These are phyloP conservation scores for Starmerella vaccinii DNA, from an alignment of 805 yeast genomes.

Conservation along the genomic window DNA sequence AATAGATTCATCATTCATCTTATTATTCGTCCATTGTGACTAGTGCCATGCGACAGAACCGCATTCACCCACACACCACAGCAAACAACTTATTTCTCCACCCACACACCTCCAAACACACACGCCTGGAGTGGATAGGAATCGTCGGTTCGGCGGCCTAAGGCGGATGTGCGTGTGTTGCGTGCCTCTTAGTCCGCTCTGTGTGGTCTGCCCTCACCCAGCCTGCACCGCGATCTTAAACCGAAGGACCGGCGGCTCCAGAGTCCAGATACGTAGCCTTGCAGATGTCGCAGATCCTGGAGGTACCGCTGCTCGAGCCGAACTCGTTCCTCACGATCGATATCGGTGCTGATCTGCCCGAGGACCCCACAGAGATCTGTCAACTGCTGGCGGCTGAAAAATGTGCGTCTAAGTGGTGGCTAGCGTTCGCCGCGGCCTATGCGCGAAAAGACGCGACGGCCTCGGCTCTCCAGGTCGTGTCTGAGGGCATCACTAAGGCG, in stretches of 20 bases:
- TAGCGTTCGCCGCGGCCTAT: constrained; percentile 74
- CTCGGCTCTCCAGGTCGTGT: constrained; percentile 56
- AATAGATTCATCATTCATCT: too few relatives aligned
- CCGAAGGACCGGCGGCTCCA: background rate
- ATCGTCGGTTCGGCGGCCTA: too few relatives aligned
- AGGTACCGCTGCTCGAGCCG: constrained; percentile 65
- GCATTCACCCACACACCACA: too few relatives aligned
- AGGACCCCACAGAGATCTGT: constrained; percentile 76
- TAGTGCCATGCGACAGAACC: too few relatives aligned
- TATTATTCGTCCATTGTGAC: too few relatives aligned
- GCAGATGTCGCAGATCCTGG: constrained; percentile 33
- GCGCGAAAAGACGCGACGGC: constrained; percentile 47
- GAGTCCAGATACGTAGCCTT: background rate
- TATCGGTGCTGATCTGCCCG: constrained; percentile 71
- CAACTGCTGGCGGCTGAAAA: constrained; percentile 70
- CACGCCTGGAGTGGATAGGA: too few relatives aligned
- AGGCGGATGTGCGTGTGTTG: too few relatives aligned
- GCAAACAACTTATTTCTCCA: too few relatives aligned
- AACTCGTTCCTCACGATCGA: constrained; percentile 83
- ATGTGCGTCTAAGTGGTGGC: constrained; percentile 70
- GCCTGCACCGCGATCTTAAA: background rate
- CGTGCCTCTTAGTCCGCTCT: background rate
- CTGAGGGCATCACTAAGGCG: constrained; percentile 43
- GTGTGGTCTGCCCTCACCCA: constrained; percentile 1
- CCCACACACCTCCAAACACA: too few relatives aligned